Conservation (phyloP, 2,329 filamentous ascomycete species). For the Mariannaea elegans region DNA sequence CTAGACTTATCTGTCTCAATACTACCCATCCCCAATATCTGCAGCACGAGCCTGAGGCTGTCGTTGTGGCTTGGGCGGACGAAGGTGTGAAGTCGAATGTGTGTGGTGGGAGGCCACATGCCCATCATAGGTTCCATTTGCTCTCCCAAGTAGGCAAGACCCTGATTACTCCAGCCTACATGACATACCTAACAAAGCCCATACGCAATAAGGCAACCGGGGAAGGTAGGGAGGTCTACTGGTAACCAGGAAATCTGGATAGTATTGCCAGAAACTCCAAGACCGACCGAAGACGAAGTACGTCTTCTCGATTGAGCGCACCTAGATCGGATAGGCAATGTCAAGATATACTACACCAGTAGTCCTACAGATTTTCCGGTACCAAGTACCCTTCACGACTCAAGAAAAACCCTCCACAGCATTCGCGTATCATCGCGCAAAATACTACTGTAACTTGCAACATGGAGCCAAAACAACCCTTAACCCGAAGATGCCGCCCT, state of each 20-base stretch:
- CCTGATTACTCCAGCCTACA: constrained; percentile 1
- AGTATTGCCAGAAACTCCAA: neutral
- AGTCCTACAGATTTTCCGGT: no score
- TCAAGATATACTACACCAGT: no score
- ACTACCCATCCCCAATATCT: constrained; percentile 1
- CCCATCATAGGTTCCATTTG: neutral
- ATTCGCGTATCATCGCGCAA: constrained; percentile 15
- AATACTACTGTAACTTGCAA: constrained; percentile 12
- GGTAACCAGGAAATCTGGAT: neutral
- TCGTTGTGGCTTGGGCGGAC: neutral
- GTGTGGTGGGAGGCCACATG: constrained; percentile 5
- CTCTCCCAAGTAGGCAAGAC: constrained; percentile 11
- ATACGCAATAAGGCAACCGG: no score
- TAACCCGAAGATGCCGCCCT: constrained; percentile 8
- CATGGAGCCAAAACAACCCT: constrained; percentile 1
- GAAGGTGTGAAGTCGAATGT: neutral
- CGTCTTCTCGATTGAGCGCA: no score
- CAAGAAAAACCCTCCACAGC: constrained; percentile 2
- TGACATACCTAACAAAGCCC: neutral
- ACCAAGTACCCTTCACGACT: constrained; percentile 2
- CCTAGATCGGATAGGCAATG: no score
- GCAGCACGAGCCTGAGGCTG: neutral
- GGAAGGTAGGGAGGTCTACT: no score
- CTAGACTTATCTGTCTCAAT: neutral
- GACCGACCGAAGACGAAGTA: no score